Base-by-base conservation (phyloP, 2,329 filamentous ascomycete genomes). In the Diaporthe aspalathi region DNA sequence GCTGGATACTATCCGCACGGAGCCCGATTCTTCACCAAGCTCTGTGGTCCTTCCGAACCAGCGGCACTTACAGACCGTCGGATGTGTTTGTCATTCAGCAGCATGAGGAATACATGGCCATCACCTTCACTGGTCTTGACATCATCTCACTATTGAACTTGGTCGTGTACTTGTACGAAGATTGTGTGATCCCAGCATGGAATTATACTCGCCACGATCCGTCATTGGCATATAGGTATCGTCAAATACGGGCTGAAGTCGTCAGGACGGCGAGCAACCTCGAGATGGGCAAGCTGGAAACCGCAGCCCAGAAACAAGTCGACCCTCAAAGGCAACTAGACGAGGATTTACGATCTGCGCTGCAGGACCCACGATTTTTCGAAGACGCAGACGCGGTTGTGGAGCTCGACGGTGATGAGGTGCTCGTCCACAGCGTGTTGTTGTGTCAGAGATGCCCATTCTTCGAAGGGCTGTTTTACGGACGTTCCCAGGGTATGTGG, bases 361-460 rank as follows among this genome's bases (percentile, higher is more conserved):
- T 94, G 52, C 84, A 86, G 6, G 91, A 97, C 70, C 81, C 86
- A 0, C 80, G 82, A 0, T 97, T 94, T 78, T 95, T 96, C 74
- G 89, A 92, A 8, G 92, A 94, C 77, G 92, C 90, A 3, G 95
- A 99, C 80, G 87, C 94, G 8, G 79, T 95, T 7, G 84, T 98
- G 22, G 91, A 97, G 75, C 86, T 98, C 14, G 90, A 93, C 72
- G 92, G 91, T 27, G 88, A 89, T n/a, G 91, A 91, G 35, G 83
- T 94, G 43, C 83, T 85, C 17, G 91, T 92, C 1, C 96, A 99
- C 77, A 95, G 94, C 74, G 86, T 91, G 5, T 81, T 98, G 4
- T 80, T 98, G 45, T 95, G 94, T 74, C 91, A 92, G 76, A 87
- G 96, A 74, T 98, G 95, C 76, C 94, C 94, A 0, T 99, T 98